Percentiles rank a stretch among this genome's conserved stretches.
phyloP scores from a whole-genome alignment of 345 rosid genomes.

The Dipteronia dyeriana region DNA sequence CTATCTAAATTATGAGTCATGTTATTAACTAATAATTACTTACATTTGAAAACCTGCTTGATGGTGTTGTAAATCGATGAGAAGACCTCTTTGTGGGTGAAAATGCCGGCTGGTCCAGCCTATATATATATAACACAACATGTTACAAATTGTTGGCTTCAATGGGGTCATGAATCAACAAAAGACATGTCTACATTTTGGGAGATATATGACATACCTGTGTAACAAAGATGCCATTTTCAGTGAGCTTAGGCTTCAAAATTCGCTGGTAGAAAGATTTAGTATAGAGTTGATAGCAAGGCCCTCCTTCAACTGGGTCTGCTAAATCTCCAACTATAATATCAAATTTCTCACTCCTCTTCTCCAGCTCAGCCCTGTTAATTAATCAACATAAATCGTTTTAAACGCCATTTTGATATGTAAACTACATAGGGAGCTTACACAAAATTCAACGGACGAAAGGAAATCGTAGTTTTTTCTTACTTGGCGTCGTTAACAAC shows the following conservation, averaged over 20 bases:
- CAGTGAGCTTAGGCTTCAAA: constrained; percentile 77
- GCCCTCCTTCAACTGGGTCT: constrained; percentile 97
- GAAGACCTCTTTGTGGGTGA: constrained; percentile 93
- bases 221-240: constrained; percentile 84
- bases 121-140: constrained; percentile 15
- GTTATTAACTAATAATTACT: constrained; percentile 21
- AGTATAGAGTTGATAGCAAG: constrained; percentile 96
- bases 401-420: neutral
- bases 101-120: constrained; percentile 99
- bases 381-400: neutral
- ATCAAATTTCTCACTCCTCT: constrained; percentile 73
- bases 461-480: constrained; percentile 11
- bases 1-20: neutral
- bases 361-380: constrained; percentile 77
- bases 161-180: no score
- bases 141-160: neutral
- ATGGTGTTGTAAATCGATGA: constrained; percentile 87
- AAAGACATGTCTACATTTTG: no score
- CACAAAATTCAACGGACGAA: neutral
- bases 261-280: constrained; percentile 78
- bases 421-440: neutral
- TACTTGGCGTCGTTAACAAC: constrained; percentile 91
- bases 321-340: constrained; percentile 95
- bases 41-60: constrained; percentile 91
- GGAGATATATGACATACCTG: constrained; percentile 46